Base-by-base conservation (phyloP, 371 early-diverging fungal species). In the Mortierella sp. region DNA sequence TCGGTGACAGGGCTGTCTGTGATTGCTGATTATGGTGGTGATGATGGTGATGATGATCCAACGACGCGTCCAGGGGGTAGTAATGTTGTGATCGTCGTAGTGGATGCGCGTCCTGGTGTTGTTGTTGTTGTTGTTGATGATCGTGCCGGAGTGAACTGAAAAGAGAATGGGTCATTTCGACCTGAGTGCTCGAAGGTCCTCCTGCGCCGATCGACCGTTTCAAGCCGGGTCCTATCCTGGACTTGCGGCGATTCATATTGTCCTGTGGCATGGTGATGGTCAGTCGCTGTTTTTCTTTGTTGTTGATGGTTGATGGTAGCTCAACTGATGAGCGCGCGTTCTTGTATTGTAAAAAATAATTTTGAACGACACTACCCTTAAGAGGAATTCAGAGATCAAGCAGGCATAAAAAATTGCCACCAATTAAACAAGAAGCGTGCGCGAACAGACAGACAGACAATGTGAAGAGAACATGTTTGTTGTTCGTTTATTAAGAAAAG, bases 151-250 rank as follows among this genome's bases (percentile, higher is more conserved):
- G 52, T 34, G 79, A 71, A 24, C 64, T 64, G 45, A 74, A 74
- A 40, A 79, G 79, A 22, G 67, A 11, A 14, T 74, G 66, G 16
- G 45, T 14, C 11, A 41, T 48, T 40, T 74, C 69, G 5, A 65
- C 50, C 9, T 64, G 1, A 68, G 66, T 5, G 26, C 40, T 52
- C 2, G 71, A 70, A 2, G 63, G 43, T 24, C 72, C 68, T 26
- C 75, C 75, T 39, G 40, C 43, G 43, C 70, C 80, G 50, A 76
- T 50, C 11, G 76, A 73, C 13, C 73, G 80, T 29, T 68, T 72
- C 40, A 80, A 31, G 19, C 76, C 80, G 26, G 80, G 80, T 1
- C 80, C 80, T 44, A 80, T 80, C 52, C 80, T 68, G 26, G 80
- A 80, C 61, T 80, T 80, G 66, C 80, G 80, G 22, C 76, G 68